These are phyloP conservation scores for Sodiomyces alkalinus DNA, from an alignment of 2,329 filamentous ascomycete species.

Conservation along the genomic window DNA sequence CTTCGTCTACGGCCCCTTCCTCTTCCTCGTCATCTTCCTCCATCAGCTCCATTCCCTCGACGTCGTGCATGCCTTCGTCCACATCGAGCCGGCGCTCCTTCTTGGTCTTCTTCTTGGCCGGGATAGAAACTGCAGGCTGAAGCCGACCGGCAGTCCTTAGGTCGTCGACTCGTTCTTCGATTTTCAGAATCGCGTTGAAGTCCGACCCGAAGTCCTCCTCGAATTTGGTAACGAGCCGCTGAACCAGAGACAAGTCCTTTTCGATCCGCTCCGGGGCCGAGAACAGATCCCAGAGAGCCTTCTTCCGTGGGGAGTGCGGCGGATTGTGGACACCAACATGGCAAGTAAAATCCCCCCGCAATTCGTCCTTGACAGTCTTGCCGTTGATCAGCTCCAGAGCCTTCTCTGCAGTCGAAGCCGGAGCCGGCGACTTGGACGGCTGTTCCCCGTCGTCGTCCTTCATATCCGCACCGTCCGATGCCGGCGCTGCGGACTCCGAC, in stretches of 20 bases:
- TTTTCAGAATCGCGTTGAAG: slow-evolving; percentile 62
- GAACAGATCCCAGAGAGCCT: slow-evolving; percentile 92
- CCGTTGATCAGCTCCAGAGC: slow-evolving; percentile 91
- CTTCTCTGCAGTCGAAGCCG: slow-evolving; percentile 56
- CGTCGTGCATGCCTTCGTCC: slow-evolving; percentile 46
- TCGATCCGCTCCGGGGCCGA: slow-evolving; percentile 88
- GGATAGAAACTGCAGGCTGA: slow-evolving; percentile 43
- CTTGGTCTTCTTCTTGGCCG: slow-evolving; percentile 41
- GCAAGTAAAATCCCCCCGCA: slow-evolving; percentile 89
- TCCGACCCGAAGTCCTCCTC: slow-evolving; percentile 69
- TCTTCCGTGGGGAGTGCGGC: slow-evolving; percentile 73
- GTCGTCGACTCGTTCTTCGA: slow-evolving; percentile 77
- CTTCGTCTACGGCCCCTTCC: slow-evolving; percentile 60
- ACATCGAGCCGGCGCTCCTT: slow-evolving; percentile 44
- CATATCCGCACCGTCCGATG: slow-evolving; percentile 56
- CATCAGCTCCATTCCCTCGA: slow-evolving; percentile 48
- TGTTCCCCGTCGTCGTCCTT: slow-evolving; percentile 53
- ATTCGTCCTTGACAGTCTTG: slow-evolving; percentile 91
- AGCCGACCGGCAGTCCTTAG: slow-evolving; percentile 62
- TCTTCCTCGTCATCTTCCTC: slow-evolving; percentile 68
- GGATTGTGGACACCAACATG: slow-evolving; percentile 94
- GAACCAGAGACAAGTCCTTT: slow-evolving; percentile 72
- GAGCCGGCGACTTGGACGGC: slow-evolving; percentile 34
- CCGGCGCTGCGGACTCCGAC: slow-evolving; percentile 39
- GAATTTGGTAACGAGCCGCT: slow-evolving; percentile 68